These are phyloP conservation scores for Bipolaris bicolor DNA, from an alignment of 2,329 filamentous ascomycete species.

Conservation along the genomic window DNA sequence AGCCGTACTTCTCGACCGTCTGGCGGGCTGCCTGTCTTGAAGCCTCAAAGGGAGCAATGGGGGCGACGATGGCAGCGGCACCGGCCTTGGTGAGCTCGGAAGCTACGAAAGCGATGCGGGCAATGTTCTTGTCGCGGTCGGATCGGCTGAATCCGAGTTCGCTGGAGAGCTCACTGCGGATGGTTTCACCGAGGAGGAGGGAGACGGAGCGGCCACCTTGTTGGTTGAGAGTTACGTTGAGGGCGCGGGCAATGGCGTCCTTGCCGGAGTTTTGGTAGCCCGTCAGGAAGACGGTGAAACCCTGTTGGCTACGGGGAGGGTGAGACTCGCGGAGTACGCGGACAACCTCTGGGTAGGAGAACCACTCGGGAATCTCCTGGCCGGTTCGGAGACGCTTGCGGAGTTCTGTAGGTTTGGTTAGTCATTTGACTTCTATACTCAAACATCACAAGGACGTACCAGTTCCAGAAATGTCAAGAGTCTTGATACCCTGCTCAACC, in stretches of 20 bases:
- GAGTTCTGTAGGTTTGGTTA: conserved; percentile 65
- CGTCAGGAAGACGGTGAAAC: conserved; percentile 97
- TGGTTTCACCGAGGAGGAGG: conserved; percentile 92
- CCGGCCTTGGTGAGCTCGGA: conserved; percentile 92
- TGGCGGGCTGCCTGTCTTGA: conserved; percentile 80
- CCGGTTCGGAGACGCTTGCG: conserved; percentile 88
- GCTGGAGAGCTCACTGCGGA: conserved; percentile 88
- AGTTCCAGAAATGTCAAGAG: conserved; percentile 63
- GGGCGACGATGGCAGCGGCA: conserved; percentile 92
- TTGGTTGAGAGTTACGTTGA: conserved; percentile 98
- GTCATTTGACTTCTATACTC: background rate
- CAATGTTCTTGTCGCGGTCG: conserved; percentile 94
- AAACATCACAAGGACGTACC: conserved; percentile 33
- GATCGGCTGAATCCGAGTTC: conserved; percentile 94
- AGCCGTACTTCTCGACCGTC: conserved; percentile 83
- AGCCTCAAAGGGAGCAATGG: conserved; percentile 89
- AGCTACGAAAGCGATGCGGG: conserved; percentile 94
- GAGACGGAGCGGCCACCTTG: conserved; percentile 94
- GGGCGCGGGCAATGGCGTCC: conserved; percentile 91
- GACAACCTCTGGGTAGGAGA: conserved; percentile 99
- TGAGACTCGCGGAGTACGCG: conserved; percentile 95
- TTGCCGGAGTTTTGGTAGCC: conserved; percentile 97
- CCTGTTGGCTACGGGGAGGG: conserved; percentile 86
- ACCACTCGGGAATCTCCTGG: conserved; percentile 97
- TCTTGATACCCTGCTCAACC: conserved; percentile 81